Conservation (phyloP, 805 yeast genomes). For the Ogataea glucozyma region DNA sequence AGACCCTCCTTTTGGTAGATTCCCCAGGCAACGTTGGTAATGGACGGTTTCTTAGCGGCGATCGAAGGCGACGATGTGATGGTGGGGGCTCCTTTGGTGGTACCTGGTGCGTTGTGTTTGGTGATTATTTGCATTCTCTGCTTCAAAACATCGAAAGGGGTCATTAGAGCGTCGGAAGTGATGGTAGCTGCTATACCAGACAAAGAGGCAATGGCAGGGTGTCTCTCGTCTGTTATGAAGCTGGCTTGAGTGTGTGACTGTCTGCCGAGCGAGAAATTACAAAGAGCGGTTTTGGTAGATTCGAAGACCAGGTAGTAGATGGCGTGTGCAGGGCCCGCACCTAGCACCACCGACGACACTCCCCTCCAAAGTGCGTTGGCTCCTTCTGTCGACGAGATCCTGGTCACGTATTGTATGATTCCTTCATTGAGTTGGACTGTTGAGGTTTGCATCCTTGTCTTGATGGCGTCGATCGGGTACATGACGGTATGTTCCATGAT, state of each 20-base stretch:
- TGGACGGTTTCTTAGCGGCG: constrained; percentile 16
- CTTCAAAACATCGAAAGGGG: constrained; percentile 93
- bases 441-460: constrained; percentile 86
- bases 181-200: constrained; percentile 92
- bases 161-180: constrained; percentile 95
- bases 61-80: constrained; percentile 5
- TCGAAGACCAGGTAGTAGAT: constrained; percentile 95
- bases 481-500: constrained; percentile 97
- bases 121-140: constrained; percentile 81
- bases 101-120: constrained; percentile 10
- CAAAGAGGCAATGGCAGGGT: constrained; percentile 78
- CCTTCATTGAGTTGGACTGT: constrained; percentile 37
- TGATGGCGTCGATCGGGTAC: constrained; percentile 96
- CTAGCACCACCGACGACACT: constrained; percentile 83
- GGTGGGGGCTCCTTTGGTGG: not conserved
- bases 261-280: constrained; percentile 33
- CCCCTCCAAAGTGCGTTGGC: constrained; percentile 91
- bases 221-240: constrained; percentile 62
- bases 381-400: constrained; percentile 86
- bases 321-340: constrained; percentile 99
- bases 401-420: constrained; percentile 66
- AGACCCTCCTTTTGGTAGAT: constrained; percentile 67
- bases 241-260: constrained; percentile 28
- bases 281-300: constrained; percentile 61
- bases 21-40: constrained; percentile 34